phyloP scores from a whole-genome alignment of 2,329 filamentous ascomycete genomes.

The Pyrenophora teres region DNA sequence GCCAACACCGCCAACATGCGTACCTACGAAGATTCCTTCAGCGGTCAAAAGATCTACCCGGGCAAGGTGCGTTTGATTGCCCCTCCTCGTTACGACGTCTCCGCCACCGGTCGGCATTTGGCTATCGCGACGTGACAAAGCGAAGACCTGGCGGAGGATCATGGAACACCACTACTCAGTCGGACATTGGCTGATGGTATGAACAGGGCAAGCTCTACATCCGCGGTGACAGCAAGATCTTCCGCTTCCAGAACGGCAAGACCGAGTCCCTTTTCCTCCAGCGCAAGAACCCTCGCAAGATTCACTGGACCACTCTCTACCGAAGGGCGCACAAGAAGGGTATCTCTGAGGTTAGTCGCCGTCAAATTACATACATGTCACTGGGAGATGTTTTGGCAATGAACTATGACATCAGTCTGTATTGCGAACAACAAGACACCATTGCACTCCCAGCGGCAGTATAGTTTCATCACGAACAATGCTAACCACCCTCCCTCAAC shows the following conservation, averaged over 20 bases:
- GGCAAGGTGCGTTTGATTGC: conserved; percentile 67
- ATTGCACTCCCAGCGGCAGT: not conserved
- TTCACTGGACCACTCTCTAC: conserved; percentile 98
- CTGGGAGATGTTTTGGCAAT: conserved; percentile 6
- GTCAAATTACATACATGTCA: conserved; percentile 4
- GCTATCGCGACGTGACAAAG: conserved; percentile 21
- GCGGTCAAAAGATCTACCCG: conserved; percentile 78
- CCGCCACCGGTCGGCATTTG: conserved; percentile 31
- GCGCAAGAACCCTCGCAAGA: conserved; percentile 99
- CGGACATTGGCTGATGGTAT: conserved; percentile 37
- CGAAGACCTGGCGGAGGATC: conserved; percentile 21
- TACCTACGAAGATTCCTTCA: conserved; percentile 80
- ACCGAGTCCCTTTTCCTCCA: conserved; percentile 99
- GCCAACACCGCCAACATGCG: conserved; percentile 65
- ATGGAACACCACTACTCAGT: conserved; percentile 9
- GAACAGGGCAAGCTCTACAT: conserved; percentile 97
- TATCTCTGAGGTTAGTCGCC: conserved; percentile 90
- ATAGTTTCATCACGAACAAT: not conserved
- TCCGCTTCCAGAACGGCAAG: conserved; percentile 99
- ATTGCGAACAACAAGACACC: conserved; percentile 7
- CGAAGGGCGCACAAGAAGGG: conserved; percentile 99
- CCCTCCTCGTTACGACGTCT: conserved; percentile 10
- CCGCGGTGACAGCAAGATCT: conserved; percentile 99
- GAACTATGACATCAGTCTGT: conserved; percentile 30
- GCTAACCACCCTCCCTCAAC: conserved; percentile 44